These are phyloP conservation scores for Sugiyamaella paludigena DNA, from an alignment of 1,139 yeast genomes.

Conservation along the genomic window DNA sequence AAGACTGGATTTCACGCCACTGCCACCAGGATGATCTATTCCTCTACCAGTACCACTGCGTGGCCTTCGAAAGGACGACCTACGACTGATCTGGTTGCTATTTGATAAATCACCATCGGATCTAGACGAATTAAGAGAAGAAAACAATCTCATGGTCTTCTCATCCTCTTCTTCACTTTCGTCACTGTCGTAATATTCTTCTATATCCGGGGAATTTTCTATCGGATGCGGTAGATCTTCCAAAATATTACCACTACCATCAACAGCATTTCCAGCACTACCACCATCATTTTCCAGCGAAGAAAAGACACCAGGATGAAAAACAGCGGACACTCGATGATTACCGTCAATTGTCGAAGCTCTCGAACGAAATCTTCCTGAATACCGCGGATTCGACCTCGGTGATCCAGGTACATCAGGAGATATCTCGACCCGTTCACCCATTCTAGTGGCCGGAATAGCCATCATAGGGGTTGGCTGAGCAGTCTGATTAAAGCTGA, in stretches of 20 bases:
- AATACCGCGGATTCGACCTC: constrained; percentile 3
- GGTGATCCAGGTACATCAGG: constrained; percentile 29
- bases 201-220: constrained; percentile 11
- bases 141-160: constrained; percentile 29
- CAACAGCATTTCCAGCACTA: constrained; percentile 1
- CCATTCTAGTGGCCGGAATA: constrained; percentile 76
- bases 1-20: constrained; percentile 22
- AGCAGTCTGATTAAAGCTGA: constrained; percentile 39
- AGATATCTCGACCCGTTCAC: constrained; percentile 76
- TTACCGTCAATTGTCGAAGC: constrained; percentile 22
- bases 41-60: constrained; percentile 27
- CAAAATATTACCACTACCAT: constrained; percentile 4
- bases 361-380: constrained; percentile 18
- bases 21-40: constrained; percentile 16
- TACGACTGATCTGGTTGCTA: constrained; percentile 9
- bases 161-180: constrained; percentile 29
- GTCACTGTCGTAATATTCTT: constrained; percentile 16
- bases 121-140: constrained; percentile 24
- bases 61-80: constrained; percentile 25
- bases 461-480: constrained; percentile 77
- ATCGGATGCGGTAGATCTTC: constrained; percentile 14
- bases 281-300: constrained; percentile 12
- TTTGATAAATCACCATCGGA: constrained; percentile 14
- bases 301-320: background rate
- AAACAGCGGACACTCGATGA: constrained; percentile 21